Evolutionary conservation across 805 yeast genomes (phyloP).

Genomic region (Lipomyces mesembrius): DNA sequence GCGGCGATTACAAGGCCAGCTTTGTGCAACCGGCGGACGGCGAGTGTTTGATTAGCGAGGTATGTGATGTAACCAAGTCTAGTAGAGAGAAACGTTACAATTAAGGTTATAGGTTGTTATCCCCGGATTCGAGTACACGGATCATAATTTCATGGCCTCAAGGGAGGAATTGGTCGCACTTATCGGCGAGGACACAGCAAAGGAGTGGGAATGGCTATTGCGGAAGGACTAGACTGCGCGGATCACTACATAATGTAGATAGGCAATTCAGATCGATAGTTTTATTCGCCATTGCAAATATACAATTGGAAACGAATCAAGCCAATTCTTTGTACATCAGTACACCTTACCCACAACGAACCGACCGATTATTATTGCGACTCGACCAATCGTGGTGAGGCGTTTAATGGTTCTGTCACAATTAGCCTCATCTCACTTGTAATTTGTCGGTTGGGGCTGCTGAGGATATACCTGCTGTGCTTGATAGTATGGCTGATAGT

Average conservation of each 20-base stretch:
- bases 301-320: neutral
- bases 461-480: constrained; percentile 6
- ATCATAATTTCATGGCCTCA: constrained; percentile 53
- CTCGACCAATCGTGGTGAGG: neutral
- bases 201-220: constrained; percentile 48
- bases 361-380: neutral
- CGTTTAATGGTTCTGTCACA: neutral
- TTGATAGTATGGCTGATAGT: constrained; percentile 17
- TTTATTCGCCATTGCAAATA: neutral
- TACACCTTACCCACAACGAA: neutral
- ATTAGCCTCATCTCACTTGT: neutral
- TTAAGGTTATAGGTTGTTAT: constrained; percentile 57
- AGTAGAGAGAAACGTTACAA: neutral
- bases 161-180: constrained; percentile 43
- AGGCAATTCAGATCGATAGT: neutral
- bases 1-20: constrained; percentile 62
- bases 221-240: constrained; percentile 35
- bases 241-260: neutral
- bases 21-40: constrained; percentile 44
- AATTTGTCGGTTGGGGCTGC: neutral
- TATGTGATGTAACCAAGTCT: neutral
- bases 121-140: constrained; percentile 64
- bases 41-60: constrained; percentile 46
- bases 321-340: neutral
- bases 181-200: constrained; percentile 48